Conservation (phyloP, 169 alveolate genomes). For the Plasmodium coatneyi region DNA sequence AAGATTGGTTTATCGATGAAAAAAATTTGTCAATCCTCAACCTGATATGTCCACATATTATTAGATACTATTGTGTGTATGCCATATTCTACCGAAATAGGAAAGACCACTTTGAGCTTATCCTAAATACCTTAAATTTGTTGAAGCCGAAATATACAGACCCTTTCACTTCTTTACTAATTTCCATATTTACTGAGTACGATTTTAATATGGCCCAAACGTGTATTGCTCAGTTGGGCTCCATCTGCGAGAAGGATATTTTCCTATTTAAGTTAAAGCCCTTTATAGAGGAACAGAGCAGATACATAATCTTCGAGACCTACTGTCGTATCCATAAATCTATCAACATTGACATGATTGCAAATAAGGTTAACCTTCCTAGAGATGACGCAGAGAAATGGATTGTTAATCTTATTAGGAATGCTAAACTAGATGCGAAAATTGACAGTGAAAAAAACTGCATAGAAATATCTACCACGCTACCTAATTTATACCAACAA, state of each 20-base stretch:
- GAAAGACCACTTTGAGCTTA: constrained; percentile 86
- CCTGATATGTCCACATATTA: constrained; percentile 84
- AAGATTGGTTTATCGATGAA: constrained; percentile 86
- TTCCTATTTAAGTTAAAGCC: constrained; percentile 89
- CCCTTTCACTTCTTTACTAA: constrained; percentile 90
- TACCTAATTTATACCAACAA: constrained; percentile 90
- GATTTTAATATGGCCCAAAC: constrained; percentile 91
- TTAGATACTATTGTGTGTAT: constrained; percentile 86
- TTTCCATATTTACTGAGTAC: constrained; percentile 89
- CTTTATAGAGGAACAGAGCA: constrained; percentile 89
- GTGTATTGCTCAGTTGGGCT: constrained; percentile 83
- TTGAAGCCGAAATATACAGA: constrained; percentile 87
- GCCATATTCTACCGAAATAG: constrained; percentile 85
- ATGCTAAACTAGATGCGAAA: constrained; percentile 90
- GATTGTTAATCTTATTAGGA: constrained; percentile 92
- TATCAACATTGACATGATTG: constrained; percentile 90
- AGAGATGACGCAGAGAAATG: constrained; percentile 92
- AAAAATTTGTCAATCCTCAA: constrained; percentile 82
- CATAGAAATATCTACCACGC: constrained; percentile 90
- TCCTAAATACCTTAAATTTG: constrained; percentile 81
- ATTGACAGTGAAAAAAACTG: constrained; percentile 93
- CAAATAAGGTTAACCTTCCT: constrained; percentile 89
- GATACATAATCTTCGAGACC: constrained; percentile 91
- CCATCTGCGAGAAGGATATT: constrained; percentile 84
- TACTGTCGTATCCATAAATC: constrained; percentile 94